Percentiles rank a stretch among this genome's conserved stretches.
Evolutionary conservation across 805 yeast species (phyloP).

Genomic region (Wickerhamomyces queroliae): DNA sequence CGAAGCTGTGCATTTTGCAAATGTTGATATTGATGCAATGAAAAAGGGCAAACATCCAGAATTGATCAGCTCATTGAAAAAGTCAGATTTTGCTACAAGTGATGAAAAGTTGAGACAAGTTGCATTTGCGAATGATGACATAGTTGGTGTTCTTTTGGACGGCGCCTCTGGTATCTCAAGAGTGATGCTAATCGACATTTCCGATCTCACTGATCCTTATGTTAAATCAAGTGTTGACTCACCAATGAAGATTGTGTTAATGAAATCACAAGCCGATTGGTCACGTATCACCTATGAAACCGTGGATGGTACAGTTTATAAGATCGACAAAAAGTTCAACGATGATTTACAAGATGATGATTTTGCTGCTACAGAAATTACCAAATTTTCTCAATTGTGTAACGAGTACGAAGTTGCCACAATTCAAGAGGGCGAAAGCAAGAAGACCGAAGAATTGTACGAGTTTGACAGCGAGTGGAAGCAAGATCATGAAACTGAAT

Average conservation of each 20-base stretch:
- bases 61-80: constrained; percentile 14
- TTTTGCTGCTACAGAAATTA: constrained; percentile 27
- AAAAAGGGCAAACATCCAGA: constrained; percentile 43
- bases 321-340: constrained; percentile 22
- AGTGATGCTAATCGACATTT: constrained; percentile 43
- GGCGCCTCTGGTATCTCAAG: constrained; percentile 38
- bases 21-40: constrained; percentile 38
- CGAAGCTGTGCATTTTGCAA: constrained; percentile 38
- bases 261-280: constrained; percentile 52
- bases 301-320: constrained; percentile 53
- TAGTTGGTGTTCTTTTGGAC: constrained; percentile 58
- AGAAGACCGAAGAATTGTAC: constrained; percentile 11
- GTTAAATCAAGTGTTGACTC: constrained; percentile 37
- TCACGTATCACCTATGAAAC: constrained; percentile 50
- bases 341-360: constrained; percentile 22
- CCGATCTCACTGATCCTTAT: constrained; percentile 34
- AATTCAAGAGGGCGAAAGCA: constrained; percentile 12
- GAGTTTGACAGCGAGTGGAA: constrained; percentile 23
- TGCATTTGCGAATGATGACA: constrained; percentile 44
- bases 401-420: constrained; percentile 47
- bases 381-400: constrained; percentile 67
- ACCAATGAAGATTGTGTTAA: constrained; percentile 44
- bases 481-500: constrained; percentile 17
- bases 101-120: constrained; percentile 57
- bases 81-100: constrained; percentile 30